Evolutionary conservation across 345 rosid genomes (phyloP), one percentile per base, ranked within the genome.

Genomic region (Nasturtium officinale): DNA sequence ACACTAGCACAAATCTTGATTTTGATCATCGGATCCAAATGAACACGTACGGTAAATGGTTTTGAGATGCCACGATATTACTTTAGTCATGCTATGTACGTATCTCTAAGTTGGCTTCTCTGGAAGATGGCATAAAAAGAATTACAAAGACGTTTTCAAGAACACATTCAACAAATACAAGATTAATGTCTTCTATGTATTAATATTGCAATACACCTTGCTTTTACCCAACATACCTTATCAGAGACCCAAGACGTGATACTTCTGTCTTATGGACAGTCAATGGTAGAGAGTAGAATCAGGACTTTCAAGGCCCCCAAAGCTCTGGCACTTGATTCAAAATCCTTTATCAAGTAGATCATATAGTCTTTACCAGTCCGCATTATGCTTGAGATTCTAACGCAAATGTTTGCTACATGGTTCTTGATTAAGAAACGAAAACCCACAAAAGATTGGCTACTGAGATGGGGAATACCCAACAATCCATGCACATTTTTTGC

Each of bases 21-120:
- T n/a, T n/a, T n/a, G 13, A 17, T 30, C 26, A 25, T n/a, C n/a
- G n/a, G 48, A 53, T 54, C 28, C 40, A 35, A 9, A 23, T 61
- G 21, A 1, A 12, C 7, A 42, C 26, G 54, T 29, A 29, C 32
- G 48, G 16, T 63, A 45, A 45, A 1, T 43, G 28, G 29, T 42
- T 42, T 18, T 28, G 73, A 56, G 37, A 43, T 69, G 32, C 30
- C 30, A 18, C n/a, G 23, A 43, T 15, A 35, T 56, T 32, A 33
- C 21, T 12, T 17, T 54, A 28, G 64, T 43, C 45, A 69, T 56
- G 20, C 10, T 16, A 0, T 7, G 21, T 32, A 32, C 32, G 32
- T 5, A 45, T 16, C 21, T 16, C 51, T 46, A 46, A 8, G 3
- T 8, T 17, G 51, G 51, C 21, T 46, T 46, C 23, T 17, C 4